Evolutionary conservation across 2,329 filamentous ascomycete genomes (phyloP).

Genomic region (Venturia carpophila): DNA sequence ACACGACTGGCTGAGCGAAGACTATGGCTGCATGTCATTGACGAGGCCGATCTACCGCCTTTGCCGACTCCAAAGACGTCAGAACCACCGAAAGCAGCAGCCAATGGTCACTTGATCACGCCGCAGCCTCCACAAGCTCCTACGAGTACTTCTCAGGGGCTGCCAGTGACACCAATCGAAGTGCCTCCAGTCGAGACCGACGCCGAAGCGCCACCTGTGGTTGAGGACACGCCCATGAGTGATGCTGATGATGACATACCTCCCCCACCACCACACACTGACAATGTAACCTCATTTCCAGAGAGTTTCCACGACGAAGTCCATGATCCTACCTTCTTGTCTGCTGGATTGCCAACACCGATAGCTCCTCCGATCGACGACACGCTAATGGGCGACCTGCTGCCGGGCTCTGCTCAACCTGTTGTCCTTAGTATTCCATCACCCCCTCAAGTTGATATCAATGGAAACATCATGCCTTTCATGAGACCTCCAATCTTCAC

Average conservation of each 20-base stretch:
- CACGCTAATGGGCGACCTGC: slow-evolving; percentile 31
- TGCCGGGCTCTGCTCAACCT: not conserved
- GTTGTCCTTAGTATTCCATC: slow-evolving; percentile 7
- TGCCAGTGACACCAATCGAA: not conserved
- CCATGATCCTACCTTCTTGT: slow-evolving; percentile 17
- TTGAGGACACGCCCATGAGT: slow-evolving; percentile 34
- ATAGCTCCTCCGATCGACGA: slow-evolving; percentile 22
- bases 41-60: slow-evolving; percentile 21
- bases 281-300: not conserved
- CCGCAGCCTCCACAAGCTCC: slow-evolving; percentile 25
- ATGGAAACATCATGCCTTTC: slow-evolving; percentile 11
- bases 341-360: slow-evolving; percentile 23
- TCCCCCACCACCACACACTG: not conserved
- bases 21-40: slow-evolving; percentile 21
- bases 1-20: slow-evolving; percentile 11
- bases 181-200: not conserved
- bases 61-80: not conserved
- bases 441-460: slow-evolving; percentile 4
- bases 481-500: slow-evolving; percentile 23
- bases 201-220: not conserved
- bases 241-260: slow-evolving; percentile 28
- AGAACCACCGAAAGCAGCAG: not conserved
- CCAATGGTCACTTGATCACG: not conserved
- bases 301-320: not conserved
- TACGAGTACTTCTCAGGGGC: not conserved